Evolutionary conservation across 306 rosid genomes (phyloP).

Genomic region (Cucumis hystrix): DNA sequence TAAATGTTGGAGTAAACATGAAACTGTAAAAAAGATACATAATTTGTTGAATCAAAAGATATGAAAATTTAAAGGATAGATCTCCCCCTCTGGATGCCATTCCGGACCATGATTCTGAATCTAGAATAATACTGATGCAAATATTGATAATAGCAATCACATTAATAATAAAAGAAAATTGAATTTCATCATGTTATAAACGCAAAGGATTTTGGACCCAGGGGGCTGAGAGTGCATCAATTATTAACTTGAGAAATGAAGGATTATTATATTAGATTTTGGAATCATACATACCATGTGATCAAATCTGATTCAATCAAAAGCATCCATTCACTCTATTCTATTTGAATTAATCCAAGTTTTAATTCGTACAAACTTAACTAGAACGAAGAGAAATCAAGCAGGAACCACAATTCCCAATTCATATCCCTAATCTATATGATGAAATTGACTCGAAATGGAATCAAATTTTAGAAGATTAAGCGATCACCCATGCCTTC

Average conservation of each 20-base stretch:
- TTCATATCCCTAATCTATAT: neutral
- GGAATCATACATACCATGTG: neutral
- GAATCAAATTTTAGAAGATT: neutral
- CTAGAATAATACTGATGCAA: neutral
- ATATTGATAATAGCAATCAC: neutral
- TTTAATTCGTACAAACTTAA: neutral
- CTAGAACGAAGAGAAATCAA: neutral
- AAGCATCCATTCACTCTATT: neutral
- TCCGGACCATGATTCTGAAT: neutral
- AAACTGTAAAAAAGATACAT: neutral
- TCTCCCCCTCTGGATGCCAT: neutral
- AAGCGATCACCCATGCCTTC: neutral
- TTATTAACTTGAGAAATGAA: neutral
- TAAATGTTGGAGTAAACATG: constrained; percentile 30
- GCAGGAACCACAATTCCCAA: neutral
- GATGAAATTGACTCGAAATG: neutral
- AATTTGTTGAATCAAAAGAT: neutral
- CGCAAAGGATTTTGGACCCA: neutral
- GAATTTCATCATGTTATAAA: neutral
- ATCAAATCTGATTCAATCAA: neutral
- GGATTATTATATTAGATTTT: neutral
- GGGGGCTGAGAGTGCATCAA: neutral
- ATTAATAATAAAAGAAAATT: neutral
- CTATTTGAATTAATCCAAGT: neutral
- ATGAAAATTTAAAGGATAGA: neutral